Evolutionary conservation across 768 basidiomycete species (phyloP).

Genomic region (Tulasnella sp.): DNA sequence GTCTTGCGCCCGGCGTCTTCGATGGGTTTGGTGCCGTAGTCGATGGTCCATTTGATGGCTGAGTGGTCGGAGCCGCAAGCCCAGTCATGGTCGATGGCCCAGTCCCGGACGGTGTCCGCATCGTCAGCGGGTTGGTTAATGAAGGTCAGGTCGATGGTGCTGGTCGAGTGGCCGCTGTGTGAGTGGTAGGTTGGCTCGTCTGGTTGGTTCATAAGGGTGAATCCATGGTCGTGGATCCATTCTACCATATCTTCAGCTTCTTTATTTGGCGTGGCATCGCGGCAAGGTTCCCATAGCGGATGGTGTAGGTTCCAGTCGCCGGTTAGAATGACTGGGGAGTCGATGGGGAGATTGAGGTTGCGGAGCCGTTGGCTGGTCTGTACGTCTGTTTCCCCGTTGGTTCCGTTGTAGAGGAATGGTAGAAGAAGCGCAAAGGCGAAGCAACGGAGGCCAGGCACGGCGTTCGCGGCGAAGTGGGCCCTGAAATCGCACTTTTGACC

Average conservation of each 20-base stretch:
- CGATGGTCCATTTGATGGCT: slow-evolving; percentile 1
- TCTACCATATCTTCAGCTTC: not conserved
- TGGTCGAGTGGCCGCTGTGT: not conserved
- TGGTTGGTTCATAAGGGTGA: slow-evolving; percentile 18
- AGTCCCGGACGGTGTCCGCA: not conserved
- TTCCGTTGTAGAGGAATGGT: no score
- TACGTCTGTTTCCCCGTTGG: no score
- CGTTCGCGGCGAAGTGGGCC: not conserved
- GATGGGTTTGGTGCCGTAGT: not conserved
- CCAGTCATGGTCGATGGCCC: slow-evolving; percentile 10
- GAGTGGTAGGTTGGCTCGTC: slow-evolving; percentile 16
- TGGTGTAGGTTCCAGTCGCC: slow-evolving; percentile 26
- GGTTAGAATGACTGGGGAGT: slow-evolving; percentile 16
- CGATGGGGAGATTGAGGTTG: not conserved
- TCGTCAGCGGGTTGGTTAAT: slow-evolving; percentile 12
- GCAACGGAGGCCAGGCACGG: not conserved
- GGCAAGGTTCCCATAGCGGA: slow-evolving; percentile 2
- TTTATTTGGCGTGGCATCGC: not conserved
- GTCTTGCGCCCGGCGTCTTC: not conserved
- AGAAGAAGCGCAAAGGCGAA: not conserved
- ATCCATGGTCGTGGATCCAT: slow-evolving; percentile 12
- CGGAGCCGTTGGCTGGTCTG: not conserved
- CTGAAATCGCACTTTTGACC: not conserved
- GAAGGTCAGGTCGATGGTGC: slow-evolving; percentile 25
- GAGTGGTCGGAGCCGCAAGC: slow-evolving; percentile 14